Conservation (phyloP, 2,329 filamentous ascomycete genomes). For the Colletotrichum chlorophyti region DNA sequence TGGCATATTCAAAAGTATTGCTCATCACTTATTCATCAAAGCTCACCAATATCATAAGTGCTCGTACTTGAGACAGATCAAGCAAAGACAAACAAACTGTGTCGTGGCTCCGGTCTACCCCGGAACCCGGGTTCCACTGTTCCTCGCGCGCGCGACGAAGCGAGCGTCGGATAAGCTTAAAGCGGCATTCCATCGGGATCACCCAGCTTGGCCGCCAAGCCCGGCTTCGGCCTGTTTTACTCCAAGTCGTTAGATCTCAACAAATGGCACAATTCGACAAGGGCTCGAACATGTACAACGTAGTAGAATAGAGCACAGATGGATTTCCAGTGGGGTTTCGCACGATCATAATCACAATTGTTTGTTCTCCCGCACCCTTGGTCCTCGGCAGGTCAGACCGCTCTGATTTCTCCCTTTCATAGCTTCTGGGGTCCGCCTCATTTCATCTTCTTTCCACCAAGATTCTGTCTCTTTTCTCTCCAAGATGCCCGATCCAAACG, state of each 20-base stretch:
- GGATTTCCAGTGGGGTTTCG: neutral
- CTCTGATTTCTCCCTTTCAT: neutral
- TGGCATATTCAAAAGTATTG: too few relatives aligned
- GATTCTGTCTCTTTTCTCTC: too few relatives aligned
- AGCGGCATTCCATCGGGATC: neutral
- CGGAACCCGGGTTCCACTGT: too few relatives aligned
- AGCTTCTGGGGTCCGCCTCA: too few relatives aligned
- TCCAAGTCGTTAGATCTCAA: too few relatives aligned
- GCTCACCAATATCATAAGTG: neutral
- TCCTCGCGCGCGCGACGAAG: neutral
- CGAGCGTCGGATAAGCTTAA: neutral
- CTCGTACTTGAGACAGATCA: neutral
- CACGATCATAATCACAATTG: constrained; percentile 2
- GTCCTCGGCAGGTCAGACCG: neutral
- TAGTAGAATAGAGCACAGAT: too few relatives aligned
- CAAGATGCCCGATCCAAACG: too few relatives aligned
- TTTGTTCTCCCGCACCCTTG: neutral
- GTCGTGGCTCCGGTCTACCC: too few relatives aligned
- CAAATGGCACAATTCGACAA: neutral
- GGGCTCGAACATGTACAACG: neutral
- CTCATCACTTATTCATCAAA: too few relatives aligned
- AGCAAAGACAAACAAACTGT: neutral
- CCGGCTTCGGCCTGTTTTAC: neutral
- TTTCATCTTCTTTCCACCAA: too few relatives aligned
- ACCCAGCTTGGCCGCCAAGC: neutral